A percentile compares a stretch with the other conserved stretches of the same genome.
These are phyloP conservation scores for Pleurotus tuoliensis DNA, from an alignment of 768 basidiomycete species.

Conservation along the genomic window DNA sequence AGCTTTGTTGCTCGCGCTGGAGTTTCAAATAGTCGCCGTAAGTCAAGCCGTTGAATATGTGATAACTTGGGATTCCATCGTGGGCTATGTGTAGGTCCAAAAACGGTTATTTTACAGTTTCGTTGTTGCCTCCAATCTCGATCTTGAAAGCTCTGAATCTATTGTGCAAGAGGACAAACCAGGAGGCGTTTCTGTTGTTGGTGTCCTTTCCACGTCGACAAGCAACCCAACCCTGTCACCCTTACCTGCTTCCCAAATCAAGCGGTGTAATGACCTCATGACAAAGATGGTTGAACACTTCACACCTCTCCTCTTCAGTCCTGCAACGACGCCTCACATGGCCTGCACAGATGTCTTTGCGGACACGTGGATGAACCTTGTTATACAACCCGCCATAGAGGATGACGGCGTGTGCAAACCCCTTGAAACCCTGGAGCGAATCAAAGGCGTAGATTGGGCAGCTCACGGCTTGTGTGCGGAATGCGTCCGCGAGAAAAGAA, in stretches of 20 bases:
- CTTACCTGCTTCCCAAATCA: conserved; percentile 19
- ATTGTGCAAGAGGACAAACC: conserved; percentile 2
- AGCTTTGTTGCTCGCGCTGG: conserved; percentile 47
- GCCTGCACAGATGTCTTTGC: conserved; percentile 69
- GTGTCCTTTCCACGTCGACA: not conserved
- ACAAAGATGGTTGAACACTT: conserved; percentile 58
- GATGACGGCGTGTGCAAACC: conserved; percentile 65
- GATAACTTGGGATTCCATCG: not conserved
- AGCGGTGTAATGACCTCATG: conserved; percentile 48
- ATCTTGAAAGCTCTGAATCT: conserved; percentile 27
- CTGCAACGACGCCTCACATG: conserved; percentile 69
- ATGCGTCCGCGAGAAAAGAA: conserved; percentile 55
- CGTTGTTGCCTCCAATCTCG: conserved; percentile 56
- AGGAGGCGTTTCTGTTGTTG: not conserved
- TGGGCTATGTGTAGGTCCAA: conserved; percentile 36
- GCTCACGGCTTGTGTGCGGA: conserved; percentile 52
- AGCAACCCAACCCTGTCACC: not conserved
- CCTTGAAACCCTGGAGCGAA: conserved; percentile 62
- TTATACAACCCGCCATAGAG: conserved; percentile 64
- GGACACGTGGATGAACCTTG: conserved; percentile 65
- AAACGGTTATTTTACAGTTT: conserved; percentile 65
- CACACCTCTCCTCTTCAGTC: conserved; percentile 69
- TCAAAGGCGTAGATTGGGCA: conserved; percentile 59
- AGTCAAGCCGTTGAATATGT: conserved; percentile 19
- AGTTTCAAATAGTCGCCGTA: conserved; percentile 46